Evolutionary conservation across 2,329 filamentous ascomycete genomes (phyloP).

Genomic region (Didymellaceae sp.): DNA sequence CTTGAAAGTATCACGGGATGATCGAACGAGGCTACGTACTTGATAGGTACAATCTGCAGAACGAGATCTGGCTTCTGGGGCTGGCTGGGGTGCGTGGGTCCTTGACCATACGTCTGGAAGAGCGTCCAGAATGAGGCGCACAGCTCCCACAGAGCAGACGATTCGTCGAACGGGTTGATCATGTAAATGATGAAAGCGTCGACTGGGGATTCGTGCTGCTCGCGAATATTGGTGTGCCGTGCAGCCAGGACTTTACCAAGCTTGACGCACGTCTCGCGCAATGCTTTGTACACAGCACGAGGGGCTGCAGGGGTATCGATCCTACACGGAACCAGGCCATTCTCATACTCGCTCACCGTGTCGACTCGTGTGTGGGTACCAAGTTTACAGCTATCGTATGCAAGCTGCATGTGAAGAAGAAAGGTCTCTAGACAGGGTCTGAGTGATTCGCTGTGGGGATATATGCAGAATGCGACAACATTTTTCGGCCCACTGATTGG

Average conservation of each 20-base stretch:
- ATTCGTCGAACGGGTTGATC: constrained; percentile 70
- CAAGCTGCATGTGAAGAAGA: constrained; percentile 69
- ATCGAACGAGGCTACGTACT: constrained; percentile 69
- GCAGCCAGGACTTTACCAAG: constrained; percentile 51
- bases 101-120: constrained; percentile 66
- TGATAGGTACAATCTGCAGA: constrained; percentile 75
- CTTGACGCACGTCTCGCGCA: constrained; percentile 47
- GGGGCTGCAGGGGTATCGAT: constrained; percentile 23
- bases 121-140: constrained; percentile 77
- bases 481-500: constrained; percentile 76
- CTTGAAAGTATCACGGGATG: constrained; percentile 68
- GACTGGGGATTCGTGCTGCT: constrained; percentile 58
- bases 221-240: constrained; percentile 43
- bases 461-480: constrained; percentile 72
- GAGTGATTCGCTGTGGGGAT: constrained; percentile 70
- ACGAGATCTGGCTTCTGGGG: constrained; percentile 65
- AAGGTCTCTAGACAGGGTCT: constrained; percentile 67
- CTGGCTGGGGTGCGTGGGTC: constrained; percentile 50
- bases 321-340: constrained; percentile 43
- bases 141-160: constrained; percentile 67
- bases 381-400: constrained; percentile 76
- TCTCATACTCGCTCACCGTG: constrained; percentile 47
- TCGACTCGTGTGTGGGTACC: constrained; percentile 64
- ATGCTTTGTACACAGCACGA: constrained; percentile 36
- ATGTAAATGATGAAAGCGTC: constrained; percentile 73